Conservation (phyloP, 129 eudicot species). For the Artemisia annua region DNA sequence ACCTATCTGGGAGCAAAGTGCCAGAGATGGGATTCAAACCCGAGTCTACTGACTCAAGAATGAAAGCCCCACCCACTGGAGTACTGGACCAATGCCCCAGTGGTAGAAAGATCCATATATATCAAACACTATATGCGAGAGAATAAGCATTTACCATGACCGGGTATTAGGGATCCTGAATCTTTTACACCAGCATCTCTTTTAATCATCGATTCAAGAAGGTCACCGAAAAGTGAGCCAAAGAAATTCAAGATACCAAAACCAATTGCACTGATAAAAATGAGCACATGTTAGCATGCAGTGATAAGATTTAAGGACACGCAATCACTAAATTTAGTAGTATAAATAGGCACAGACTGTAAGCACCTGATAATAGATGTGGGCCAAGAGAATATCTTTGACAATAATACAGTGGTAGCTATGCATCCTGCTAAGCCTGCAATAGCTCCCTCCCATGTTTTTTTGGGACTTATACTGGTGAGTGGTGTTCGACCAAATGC, state of each 20-base stretch:
- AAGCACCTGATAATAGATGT: conserved; percentile 59
- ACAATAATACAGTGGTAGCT: conserved; percentile 60
- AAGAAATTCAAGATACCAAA: conserved; percentile 80
- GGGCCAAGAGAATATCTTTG: conserved; percentile 80
- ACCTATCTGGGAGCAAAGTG: no score
- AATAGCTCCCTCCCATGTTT: conserved; percentile 98
- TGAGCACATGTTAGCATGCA: conserved; percentile 20
- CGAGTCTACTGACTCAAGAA: no score
- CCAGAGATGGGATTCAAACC: no score
- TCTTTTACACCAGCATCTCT: no score
- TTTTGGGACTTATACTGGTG: conserved; percentile 87
- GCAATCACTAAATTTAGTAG: not conserved
- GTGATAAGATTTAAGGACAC: not conserved
- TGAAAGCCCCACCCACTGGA: no score
- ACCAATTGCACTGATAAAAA: conserved; percentile 64
- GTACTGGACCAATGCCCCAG: no score
- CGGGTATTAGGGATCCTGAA: conserved; percentile 37
- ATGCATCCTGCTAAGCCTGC: conserved; percentile 88
- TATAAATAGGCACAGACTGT: not conserved
- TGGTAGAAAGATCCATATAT: not conserved
- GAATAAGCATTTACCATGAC: no score
- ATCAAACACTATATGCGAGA: no score
- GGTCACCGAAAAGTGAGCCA: conserved; percentile 98
- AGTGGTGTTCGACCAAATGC: conserved; percentile 97
- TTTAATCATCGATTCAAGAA: conserved; percentile 50